Evolutionary conservation across 2,329 filamentous ascomycete genomes (phyloP), one percentile per base, ranked within the genome.

Genomic region (Cercospora zeina): DNA sequence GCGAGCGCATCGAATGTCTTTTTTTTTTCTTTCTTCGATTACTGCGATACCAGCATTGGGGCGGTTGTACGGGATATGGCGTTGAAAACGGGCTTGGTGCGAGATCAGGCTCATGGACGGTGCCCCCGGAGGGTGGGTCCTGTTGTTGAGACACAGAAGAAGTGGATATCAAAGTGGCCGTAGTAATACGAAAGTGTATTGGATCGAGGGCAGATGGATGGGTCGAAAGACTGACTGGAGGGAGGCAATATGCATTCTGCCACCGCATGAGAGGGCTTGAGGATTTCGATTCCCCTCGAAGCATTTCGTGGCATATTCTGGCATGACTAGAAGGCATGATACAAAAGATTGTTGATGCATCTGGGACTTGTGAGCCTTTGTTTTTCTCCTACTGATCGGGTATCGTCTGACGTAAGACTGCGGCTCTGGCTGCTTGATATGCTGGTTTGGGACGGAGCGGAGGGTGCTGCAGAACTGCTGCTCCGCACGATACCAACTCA

Each of bases 31-130:
- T 51, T 51, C 30, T 51, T 61, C 16, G 47, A 58, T 34, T 58
- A 60, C 59, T 55, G 37, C 53, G 59, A 58, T 54, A 65, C 57
- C 63, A 65, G 59, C 63, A 63, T 59, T 45, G 51, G 49, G 60
- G 60, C 45, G 53, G 36, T 45, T 61, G 34, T 21, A 21, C 53
- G 54, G 19, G 24, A 21, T 19, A 50, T 19, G 59, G 33, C 51
- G 42, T 61, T 56, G 47, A 14, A 51, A n/a, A 51, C 13, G 39
- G 39, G 47, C 19, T 24, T 30, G 13, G 47, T 51, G 47, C 30
- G n/a, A 51, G 5, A 31, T 10, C 30, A 51, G 47, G 47, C 49
- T 45, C 45, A 56, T 45, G 33, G 45, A 45, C 42, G 42, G 59
- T 53, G 59, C 59, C 53, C 47, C 47, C 47, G 47, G 47, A 19